Conservation (phyloP, 2,329 filamentous ascomycete species). For the Talaromyces atroroseus region DNA sequence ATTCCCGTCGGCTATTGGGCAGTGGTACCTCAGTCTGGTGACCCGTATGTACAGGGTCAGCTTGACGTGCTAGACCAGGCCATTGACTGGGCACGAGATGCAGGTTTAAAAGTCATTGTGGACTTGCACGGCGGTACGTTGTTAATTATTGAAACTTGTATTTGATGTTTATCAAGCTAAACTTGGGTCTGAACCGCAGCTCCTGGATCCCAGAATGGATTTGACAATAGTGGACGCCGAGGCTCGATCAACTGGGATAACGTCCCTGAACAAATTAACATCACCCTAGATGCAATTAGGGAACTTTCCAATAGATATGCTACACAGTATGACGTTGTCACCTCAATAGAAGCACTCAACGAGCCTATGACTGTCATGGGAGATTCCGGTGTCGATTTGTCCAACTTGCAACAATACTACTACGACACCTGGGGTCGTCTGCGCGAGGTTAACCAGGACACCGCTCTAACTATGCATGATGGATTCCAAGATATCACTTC, state of each 20-base stretch:
- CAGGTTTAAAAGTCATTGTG: conserved; percentile 59
- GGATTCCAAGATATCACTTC: conserved; percentile 42
- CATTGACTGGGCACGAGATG: conserved; percentile 53
- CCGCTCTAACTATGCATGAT: conserved; percentile 52
- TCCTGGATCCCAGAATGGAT: conserved; percentile 60
- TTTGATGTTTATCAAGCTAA: background rate
- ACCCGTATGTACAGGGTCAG: conserved; percentile 60
- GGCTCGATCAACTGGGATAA: conserved; percentile 36
- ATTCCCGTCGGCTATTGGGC: conserved; percentile 66
- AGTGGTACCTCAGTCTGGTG: conserved; percentile 46
- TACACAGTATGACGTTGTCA: conserved; percentile 53
- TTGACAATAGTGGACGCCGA: conserved; percentile 58
- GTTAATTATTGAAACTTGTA: background rate
- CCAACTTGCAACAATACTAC: conserved; percentile 49
- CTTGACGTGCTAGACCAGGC: conserved; percentile 53
- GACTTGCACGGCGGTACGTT: conserved; percentile 61
- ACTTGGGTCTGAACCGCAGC: conserved; percentile 29
- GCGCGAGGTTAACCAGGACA: conserved; percentile 41
- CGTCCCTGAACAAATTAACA: conserved; percentile 25
- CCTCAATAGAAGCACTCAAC: conserved; percentile 44
- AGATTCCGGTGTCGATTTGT: conserved; percentile 29
- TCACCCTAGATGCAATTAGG: conserved; percentile 51
- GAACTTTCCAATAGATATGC: conserved; percentile 56
- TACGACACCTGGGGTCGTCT: conserved; percentile 48
- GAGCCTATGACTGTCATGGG: conserved; percentile 37